Evolutionary conservation across 2,329 filamentous ascomycete species (phyloP), one percentile per base, ranked within the genome.

Genomic region (Hymenoscyphus occultus): DNA sequence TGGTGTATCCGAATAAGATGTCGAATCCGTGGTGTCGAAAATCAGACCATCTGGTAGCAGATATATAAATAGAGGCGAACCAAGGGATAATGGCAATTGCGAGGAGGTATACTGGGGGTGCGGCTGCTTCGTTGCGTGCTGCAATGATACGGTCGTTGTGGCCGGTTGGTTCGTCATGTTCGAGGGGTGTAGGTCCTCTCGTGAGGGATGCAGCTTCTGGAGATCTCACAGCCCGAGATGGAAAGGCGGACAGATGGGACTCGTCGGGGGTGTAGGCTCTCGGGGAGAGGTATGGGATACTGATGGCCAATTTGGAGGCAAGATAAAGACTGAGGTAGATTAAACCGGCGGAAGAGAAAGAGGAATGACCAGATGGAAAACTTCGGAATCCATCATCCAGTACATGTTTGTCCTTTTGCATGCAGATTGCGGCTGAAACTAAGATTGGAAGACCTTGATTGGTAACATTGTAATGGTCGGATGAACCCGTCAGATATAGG

Each of bases 21-120:
- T 98, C 94, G 75, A 97, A 94, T n/a, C 89, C 93, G 75, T 94
- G 91, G 77, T 98, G 94, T 48, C 91, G 87, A 79, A 89, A 96
- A 76, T 97, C 89, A 66, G 89, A 93, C 84, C 90, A 98, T 12
- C 94, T 90, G 1, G 92, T 94, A 35, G 88, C 86, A n/a, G 89
- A 84, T 68, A 97, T 90, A 79, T 93, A 97, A 68, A 93, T 84
- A 5, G 93, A 90, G 1, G 86, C 80, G 64, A 87, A 89, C 69
- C 93, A 84, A 2, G 93, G 93, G 1, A 91, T 77, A 19, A 92
- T 80, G 1, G 87, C 83, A 40, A 94, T 76, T 56, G 89, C 79
- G 13, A 96, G 82, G 2, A 95, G 86, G 74, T 92, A 94, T 7
- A 93, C 80, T 0, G 93, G 93, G 0, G 93, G 92, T 0, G 93